Conservation (phyloP, 257 asterid genomes). For the Mitragyna speciosa region DNA sequence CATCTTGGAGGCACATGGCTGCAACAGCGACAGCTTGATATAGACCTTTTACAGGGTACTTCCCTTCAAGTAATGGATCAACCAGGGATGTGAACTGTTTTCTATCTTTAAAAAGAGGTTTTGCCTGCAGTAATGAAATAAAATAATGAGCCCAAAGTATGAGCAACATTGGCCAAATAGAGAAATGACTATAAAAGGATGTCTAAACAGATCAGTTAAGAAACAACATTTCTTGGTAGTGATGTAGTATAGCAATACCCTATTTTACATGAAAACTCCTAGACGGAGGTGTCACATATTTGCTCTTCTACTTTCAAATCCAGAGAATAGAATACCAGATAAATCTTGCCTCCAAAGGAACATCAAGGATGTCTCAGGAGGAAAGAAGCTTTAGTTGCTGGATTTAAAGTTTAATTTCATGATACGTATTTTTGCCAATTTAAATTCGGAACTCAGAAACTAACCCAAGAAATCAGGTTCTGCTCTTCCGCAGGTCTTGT, state of each 20-base stretch:
- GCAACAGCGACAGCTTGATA: slow-evolving; percentile 44
- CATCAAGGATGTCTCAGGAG: background rate
- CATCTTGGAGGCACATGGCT: slow-evolving; percentile 54
- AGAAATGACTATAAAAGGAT: background rate
- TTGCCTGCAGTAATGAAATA: slow-evolving; percentile 32
- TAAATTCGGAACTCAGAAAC: slow-evolving; percentile 18
- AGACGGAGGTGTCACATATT: background rate
- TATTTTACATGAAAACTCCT: background rate
- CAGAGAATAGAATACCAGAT: background rate
- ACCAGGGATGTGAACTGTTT: slow-evolving; percentile 31
- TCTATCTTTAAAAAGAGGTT: slow-evolving; percentile 39
- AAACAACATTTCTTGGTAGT: background rate
- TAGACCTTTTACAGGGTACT: slow-evolving; percentile 33
- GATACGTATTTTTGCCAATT: background rate
- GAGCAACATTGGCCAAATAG: background rate
- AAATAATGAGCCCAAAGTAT: background rate
- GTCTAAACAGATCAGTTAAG: background rate
- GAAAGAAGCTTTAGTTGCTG: background rate
- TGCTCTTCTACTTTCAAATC: background rate
- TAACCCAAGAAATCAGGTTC: slow-evolving; percentile 43
- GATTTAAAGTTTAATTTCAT: background rate
- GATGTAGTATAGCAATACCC: background rate
- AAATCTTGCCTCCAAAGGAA: background rate
- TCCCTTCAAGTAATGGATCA: slow-evolving; percentile 43
- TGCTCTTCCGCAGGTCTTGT: slow-evolving; percentile 41